Percentiles rank a stretch among this genome's conserved stretches.
These are phyloP conservation scores for Sporothrix protearum DNA, from an alignment of 2,329 filamentous ascomycete species.

Conservation along the genomic window DNA sequence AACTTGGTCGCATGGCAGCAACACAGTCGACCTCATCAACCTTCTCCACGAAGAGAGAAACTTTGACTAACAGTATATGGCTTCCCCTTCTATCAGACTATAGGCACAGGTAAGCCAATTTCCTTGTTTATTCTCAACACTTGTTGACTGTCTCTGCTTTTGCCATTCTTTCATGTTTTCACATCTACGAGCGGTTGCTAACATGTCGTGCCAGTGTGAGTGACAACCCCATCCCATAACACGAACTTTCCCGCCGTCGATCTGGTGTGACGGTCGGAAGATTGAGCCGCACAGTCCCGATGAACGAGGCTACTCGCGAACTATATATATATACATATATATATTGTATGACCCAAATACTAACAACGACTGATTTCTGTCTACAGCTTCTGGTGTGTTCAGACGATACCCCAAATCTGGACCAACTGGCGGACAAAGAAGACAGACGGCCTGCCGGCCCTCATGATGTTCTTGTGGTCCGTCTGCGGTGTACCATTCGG, in stretches of 20 bases:
- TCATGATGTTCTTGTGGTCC: slow-evolving; percentile 64
- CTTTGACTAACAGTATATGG: neutral
- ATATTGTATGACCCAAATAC: neutral
- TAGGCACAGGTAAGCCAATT: slow-evolving; percentile 33
- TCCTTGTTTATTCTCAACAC: neutral
- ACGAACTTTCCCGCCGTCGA: neutral
- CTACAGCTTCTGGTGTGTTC: slow-evolving; percentile 41
- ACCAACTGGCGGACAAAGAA: slow-evolving; percentile 59
- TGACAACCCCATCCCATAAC: neutral
- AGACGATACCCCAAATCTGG: slow-evolving; percentile 49
- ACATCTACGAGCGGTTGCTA: neutral
- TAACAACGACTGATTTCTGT: slow-evolving; percentile 17
- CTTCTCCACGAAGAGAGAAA: neutral
- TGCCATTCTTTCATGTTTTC: too few relatives aligned
- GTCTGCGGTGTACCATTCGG: slow-evolving; percentile 45
- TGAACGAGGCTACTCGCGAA: neutral
- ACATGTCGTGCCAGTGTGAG: slow-evolving; percentile 20
- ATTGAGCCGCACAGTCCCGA: neutral
- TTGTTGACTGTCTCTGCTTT: neutral
- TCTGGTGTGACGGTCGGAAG: neutral
- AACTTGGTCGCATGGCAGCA: neutral
- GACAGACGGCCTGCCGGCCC: slow-evolving; percentile 57
- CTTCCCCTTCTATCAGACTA: slow-evolving; percentile 29
- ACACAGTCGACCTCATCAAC: neutral
- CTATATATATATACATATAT: too few relatives aligned